Evolutionary conservation across 106 monocot genomes (phyloP), one percentile per base, ranked within the genome.

Genomic region (Chionographis japonica): DNA sequence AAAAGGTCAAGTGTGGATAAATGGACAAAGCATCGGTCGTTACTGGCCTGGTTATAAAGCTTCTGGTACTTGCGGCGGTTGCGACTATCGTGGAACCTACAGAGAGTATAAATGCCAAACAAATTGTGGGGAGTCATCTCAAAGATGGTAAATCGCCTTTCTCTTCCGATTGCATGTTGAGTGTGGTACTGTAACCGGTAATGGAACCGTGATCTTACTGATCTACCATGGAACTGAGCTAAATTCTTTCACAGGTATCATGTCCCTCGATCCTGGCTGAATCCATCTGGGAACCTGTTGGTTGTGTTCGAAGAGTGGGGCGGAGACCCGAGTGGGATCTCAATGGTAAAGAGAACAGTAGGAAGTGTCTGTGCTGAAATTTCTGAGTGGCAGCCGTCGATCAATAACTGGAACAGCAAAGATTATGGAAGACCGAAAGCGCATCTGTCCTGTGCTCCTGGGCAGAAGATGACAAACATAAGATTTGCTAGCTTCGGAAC

Each of bases 1-100:
- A 58, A 90, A 90, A 73, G 90, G 90, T 16, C 83, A 90, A 70
- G 59, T 86, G 12, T 90, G 90, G 90, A 79, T 90, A 37, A 90
- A 90, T 74, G 90, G 83, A 11, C 78, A 86, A 43, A 90, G 86
- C 58, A 84, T 90, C 8, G 90, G 90, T 20, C 68, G 90, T 2
- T 78, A 90, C 60, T 90, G 90, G 90, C 80, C 90, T 62, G 78
- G 61, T 6, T 81, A 90, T 56, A 90, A 76, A 71, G 90, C 86
- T 35, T 83, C 65, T 37, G 90, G 90, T 38, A 81, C 90, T 67
- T 90, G 90, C 56, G 81, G 83, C 10, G 50, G 61, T 27, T 90
- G 90, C 61, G 81, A 69, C 50, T 90, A 90, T 42, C 75, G 80
- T 15, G 86, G 90, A 15, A 62, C 66, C 8, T 90, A 70, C 55